phyloP scores from a whole-genome alignment of 306 rosid species.

The Astragalus glycyphyllos region DNA sequence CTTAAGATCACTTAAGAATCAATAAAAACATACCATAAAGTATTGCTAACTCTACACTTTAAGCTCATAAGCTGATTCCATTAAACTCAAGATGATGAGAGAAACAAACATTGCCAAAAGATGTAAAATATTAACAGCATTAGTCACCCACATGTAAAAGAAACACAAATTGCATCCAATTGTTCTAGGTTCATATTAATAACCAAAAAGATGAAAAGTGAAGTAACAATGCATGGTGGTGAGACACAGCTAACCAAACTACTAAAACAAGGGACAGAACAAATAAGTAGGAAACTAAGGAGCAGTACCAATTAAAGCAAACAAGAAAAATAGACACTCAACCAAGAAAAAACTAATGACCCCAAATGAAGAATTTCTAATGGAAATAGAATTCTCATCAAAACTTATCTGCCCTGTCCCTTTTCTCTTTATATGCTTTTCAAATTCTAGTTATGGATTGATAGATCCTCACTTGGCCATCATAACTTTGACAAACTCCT shows the following conservation, averaged over 20 bases:
- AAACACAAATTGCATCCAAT: constrained; percentile 56
- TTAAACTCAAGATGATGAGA: constrained; percentile 23
- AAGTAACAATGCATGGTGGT: constrained; percentile 51
- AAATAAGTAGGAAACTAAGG: constrained; percentile 59
- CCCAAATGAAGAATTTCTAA: constrained; percentile 56
- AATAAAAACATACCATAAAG: not conserved
- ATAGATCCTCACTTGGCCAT: constrained; percentile 75
- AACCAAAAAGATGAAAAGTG: constrained; percentile 44
- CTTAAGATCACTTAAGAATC: not conserved
- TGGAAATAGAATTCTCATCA: constrained; percentile 56
- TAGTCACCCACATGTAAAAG: constrained; percentile 47
- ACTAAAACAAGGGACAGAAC: constrained; percentile 52
- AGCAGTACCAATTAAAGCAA: constrained; percentile 62
- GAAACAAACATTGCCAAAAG: constrained; percentile 27
- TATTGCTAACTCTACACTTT: not conserved
- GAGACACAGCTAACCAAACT: constrained; percentile 55
- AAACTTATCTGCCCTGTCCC: constrained; percentile 63
- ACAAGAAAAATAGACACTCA: constrained; percentile 47
- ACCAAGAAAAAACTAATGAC: constrained; percentile 64
- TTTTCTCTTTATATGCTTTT: constrained; percentile 49
- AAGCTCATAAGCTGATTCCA: not conserved
- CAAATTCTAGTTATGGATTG: constrained; percentile 45
- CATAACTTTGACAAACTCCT: constrained; percentile 85
- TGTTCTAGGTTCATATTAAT: constrained; percentile 56
- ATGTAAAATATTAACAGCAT: constrained; percentile 50